Conservation (phyloP, 192 early-diverging fungal genomes). For the Dissophora ornata region DNA sequence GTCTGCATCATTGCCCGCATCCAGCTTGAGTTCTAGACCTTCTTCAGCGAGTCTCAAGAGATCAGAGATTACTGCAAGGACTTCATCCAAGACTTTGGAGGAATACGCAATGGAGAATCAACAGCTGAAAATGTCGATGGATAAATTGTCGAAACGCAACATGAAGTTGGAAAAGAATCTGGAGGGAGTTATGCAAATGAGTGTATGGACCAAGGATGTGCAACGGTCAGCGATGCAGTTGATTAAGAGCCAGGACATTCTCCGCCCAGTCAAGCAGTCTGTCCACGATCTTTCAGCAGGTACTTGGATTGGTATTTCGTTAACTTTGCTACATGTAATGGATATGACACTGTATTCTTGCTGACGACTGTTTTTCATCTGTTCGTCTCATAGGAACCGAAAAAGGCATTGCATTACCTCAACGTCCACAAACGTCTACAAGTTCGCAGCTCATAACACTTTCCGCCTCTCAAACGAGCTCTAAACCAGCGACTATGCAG, state of each 20-base stretch:
- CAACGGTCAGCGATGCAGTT: slow-evolving; percentile 48
- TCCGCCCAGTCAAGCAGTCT: slow-evolving; percentile 45
- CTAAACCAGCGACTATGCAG: slow-evolving; percentile 36
- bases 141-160: slow-evolving; percentile 65
- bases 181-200: slow-evolving; percentile 53
- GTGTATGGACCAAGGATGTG: slow-evolving; percentile 48
- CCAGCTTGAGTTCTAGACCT: too few relatives aligned
- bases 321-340: too few relatives aligned
- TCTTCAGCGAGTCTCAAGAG: background rate
- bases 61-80: slow-evolving; percentile 1
- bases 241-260: slow-evolving; percentile 48
- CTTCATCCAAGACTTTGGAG: slow-evolving; percentile 65
- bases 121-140: slow-evolving; percentile 70
- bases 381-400: too few relatives aligned
- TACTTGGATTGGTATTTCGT: too few relatives aligned
- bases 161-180: slow-evolving; percentile 42
- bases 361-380: too few relatives aligned
- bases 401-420: background rate
- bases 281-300: slow-evolving; percentile 35
- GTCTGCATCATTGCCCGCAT: slow-evolving; percentile 15
- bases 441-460: background rate
- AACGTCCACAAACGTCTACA: background rate
- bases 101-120: slow-evolving; percentile 76
- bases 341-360: too few relatives aligned
- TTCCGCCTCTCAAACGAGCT: slow-evolving; percentile 4